Base-by-base conservation (phyloP, 2,329 filamentous ascomycete species). In the Botrytis fabae region DNA sequence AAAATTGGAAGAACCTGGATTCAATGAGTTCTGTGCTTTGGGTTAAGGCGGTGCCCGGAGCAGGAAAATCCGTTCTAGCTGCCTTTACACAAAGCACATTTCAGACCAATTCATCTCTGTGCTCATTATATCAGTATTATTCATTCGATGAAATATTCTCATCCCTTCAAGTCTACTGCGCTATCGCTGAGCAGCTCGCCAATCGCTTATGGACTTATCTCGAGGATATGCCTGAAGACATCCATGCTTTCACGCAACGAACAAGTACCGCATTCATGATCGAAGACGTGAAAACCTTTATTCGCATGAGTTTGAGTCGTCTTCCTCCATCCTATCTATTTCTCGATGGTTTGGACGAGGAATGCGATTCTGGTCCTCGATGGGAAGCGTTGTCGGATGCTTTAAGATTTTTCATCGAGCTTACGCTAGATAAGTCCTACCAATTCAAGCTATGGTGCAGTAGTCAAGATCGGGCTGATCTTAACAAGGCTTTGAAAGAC, bases 221-320 rank as follows among this genome's bases (percentile, higher is more conserved):
- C 18, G 66, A 69, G 16, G 66, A 69, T 44, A 69, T 61, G 48
- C 66, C 68, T 28, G 54, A 59, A 51, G 68, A 70, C 22, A 70
- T 70, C n/a, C 68, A 70, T 40, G 32, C 68, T 22, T 70, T 70
- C 22, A 70, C 54, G n/a, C 68, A 60, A 18, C 68, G n/a, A n/a
- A 60, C 38, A 25, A 60, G 51, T 22, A 59, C 66, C 3, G 48
- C 38, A 5, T 22, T n/a, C 5, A 60, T 32, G 2, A 61, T 9
- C 14, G 38, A 38, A 12, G 68, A 70, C 32, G 68, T 61, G 18
- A 70, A 70, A 60, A 48, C 38, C 4, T 32, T 70, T 18, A 70
- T 70, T 44, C 18, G 54, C 8, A 70, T 70, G 68, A 12, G 38
- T 6, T 25, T 70, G 18, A 59, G 38, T 20, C 35, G 48, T 12